phyloP scores from a whole-genome alignment of 768 basidiomycete species.

The Gymnopilus junonius region DNA sequence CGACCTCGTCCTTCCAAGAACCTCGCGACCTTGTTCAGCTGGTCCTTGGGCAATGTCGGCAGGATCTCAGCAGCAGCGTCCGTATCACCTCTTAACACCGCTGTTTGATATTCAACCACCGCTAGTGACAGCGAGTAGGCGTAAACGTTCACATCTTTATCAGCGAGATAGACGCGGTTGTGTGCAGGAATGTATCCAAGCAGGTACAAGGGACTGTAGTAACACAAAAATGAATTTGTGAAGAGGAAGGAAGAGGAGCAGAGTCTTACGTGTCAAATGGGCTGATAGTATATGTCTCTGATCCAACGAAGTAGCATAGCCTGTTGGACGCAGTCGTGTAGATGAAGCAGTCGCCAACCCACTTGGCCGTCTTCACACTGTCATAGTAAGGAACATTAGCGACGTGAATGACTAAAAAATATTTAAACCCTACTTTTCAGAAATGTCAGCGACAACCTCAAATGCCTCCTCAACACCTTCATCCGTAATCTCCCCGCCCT shows the following conservation, averaged over 20 bases:
- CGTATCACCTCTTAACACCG: slow-evolving; percentile 89
- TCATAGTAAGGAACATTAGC: not conserved
- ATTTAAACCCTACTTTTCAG: slow-evolving; percentile 67
- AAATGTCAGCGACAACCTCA: slow-evolving; percentile 87
- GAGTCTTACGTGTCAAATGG: slow-evolving; percentile 87
- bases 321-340: slow-evolving; percentile 91
- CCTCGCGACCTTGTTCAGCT: slow-evolving; percentile 90
- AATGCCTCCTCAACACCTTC: slow-evolving; percentile 98
- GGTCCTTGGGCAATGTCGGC: slow-evolving; percentile 84
- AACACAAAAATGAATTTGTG: not conserved
- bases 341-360: slow-evolving; percentile 98
- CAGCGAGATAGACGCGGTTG: slow-evolving; percentile 92
- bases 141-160: slow-evolving; percentile 91
- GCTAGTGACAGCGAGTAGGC: slow-evolving; percentile 82
- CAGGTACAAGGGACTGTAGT: slow-evolving; percentile 77
- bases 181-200: slow-evolving; percentile 95
- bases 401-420: not conserved
- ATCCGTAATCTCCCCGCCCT: slow-evolving; percentile 74
- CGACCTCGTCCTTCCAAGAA: slow-evolving; percentile 92
- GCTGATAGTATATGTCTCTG: slow-evolving; percentile 90
- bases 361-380: slow-evolving; percentile 94
- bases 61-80: slow-evolving; percentile 82
- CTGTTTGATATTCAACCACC: slow-evolving; percentile 96
- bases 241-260: not conserved
- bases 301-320: slow-evolving; percentile 93